Evolutionary conservation across 768 basidiomycete species (phyloP), one percentile per base, ranked within the genome.

Genomic region (Russula sp.): DNA sequence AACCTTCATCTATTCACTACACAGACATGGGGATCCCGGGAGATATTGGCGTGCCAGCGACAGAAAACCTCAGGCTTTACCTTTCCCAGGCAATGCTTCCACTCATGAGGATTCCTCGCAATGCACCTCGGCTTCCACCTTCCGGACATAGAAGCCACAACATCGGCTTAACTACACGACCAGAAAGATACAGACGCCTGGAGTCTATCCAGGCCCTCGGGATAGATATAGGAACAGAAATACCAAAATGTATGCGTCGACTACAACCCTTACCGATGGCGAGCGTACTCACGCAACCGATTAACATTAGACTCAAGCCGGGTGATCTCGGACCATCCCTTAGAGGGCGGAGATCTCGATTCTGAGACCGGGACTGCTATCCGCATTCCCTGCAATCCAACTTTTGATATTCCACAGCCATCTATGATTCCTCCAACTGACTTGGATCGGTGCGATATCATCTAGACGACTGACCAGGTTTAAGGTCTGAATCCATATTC

Each of bases 81-180:
- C 22, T 66, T 20, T 65, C 66, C 29, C 48, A 58, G 7, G 59
- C 66, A 22, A 53, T n/a, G 10, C 65, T 66, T 36, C 65, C 65
- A 1, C 57, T 57, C 10, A 56, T 66, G 59, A 60, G 47, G 35
- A 43, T 66, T 16, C 53, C 59, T 46, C 56, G 47, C n/a, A 43
- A 45, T 25, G 65, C 55, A 8, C 65, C 65, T 8, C 36, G 2
- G 32, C 46, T 65, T 36, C 66, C 66, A 41, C 64, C 66, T 13
- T 38, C 59, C 7, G 66, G 66, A 1, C 66, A 66, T 57, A 61
- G 60, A 48, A 61, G 58, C 16, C 66, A 61, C 52, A 63, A 45
- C 41, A 49, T 63, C 13, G 57, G 57, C 10, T 50, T 63, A 16
- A 59, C 46, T 8, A 63, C 62, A 20, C 62, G 62, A 8, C 62